phyloP scores from a whole-genome alignment of 1,284 basidiomycete genomes.

The Apiotrichum veenhuisii region DNA sequence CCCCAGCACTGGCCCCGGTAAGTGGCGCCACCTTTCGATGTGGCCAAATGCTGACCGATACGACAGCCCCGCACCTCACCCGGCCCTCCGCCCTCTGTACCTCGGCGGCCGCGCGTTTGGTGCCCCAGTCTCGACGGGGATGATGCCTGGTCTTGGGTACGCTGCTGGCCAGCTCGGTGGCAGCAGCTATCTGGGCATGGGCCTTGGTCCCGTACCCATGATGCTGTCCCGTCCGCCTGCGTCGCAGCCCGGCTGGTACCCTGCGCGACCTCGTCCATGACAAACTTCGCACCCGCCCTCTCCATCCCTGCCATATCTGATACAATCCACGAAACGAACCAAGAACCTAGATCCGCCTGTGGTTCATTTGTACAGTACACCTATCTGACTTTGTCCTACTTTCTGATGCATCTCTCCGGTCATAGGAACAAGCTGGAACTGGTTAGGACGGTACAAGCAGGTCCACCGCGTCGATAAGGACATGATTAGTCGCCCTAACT shows the following conservation, averaged over 20 bases:
- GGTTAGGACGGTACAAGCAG: too few relatives aligned
- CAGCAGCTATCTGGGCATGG: neutral
- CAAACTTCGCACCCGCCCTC: neutral
- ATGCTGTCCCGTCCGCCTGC: neutral
- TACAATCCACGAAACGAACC: too few relatives aligned
- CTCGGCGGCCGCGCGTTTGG: slow-evolving; percentile 1
- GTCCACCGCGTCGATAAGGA: too few relatives aligned
- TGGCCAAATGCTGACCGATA: neutral
- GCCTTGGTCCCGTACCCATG: neutral
- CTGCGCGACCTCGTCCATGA: neutral
- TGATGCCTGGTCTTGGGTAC: slow-evolving; percentile 3
- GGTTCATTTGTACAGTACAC: too few relatives aligned
- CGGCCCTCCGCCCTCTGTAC: neutral
- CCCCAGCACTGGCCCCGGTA: neutral
- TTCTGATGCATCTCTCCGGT: too few relatives aligned
- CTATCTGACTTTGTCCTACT: too few relatives aligned
- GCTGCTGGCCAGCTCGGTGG: neutral
- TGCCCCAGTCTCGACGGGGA: neutral
- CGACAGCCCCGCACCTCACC: neutral
- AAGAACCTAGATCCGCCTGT: too few relatives aligned
- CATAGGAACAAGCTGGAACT: too few relatives aligned
- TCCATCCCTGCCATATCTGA: too few relatives aligned
- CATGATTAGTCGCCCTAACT: too few relatives aligned
- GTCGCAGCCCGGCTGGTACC: neutral
- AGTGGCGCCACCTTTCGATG: too few relatives aligned